Percentiles rank a stretch among this genome's conserved stretches.
Evolutionary conservation across 23 red algal species (phyloP).

Genomic region (Pyropia haitanensis): DNA sequence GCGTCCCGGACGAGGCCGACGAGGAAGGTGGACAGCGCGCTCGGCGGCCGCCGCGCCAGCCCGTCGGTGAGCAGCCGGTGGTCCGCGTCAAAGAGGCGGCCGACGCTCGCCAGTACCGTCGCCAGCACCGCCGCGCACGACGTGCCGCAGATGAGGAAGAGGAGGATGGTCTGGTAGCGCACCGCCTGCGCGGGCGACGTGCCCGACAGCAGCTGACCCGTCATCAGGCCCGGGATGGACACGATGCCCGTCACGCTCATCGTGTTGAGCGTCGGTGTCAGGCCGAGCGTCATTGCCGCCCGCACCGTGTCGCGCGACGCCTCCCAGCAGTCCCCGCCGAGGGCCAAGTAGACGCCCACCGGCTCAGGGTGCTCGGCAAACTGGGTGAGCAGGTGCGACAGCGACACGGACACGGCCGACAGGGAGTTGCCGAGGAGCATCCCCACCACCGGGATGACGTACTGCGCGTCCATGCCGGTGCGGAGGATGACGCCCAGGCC

Average conservation of each 20-base stretch:
- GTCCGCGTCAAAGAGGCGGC: too few species aligned
- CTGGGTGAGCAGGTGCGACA: constrained; percentile 37
- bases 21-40: too few species aligned
- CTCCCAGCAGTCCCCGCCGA: constrained; percentile 65
- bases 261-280: constrained; percentile 65
- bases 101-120: too few species aligned
- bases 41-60: too few species aligned
- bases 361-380: constrained; percentile 29
- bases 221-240: constrained; percentile 77
- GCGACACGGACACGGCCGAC: constrained; percentile 40
- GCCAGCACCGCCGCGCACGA: too few species aligned
- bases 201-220: constrained; percentile 36
- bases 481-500: constrained; percentile 42
- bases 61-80: too few species aligned
- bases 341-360: constrained; percentile 36
- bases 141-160: constrained; percentile 20
- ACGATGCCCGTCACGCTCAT: constrained; percentile 80
- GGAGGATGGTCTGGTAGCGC: constrained; percentile 43
- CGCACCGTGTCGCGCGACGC: constrained; percentile 40
- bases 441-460: constrained; percentile 71
- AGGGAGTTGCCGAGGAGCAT: constrained; percentile 90
- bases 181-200: constrained; percentile 15
- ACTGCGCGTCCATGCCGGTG: constrained; percentile 61
- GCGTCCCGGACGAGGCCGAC: too few species aligned
- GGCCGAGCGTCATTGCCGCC: constrained; percentile 46